phyloP scores from a whole-genome alignment of 1,284 basidiomycete genomes.

The Ganoderma lingzhi region DNA sequence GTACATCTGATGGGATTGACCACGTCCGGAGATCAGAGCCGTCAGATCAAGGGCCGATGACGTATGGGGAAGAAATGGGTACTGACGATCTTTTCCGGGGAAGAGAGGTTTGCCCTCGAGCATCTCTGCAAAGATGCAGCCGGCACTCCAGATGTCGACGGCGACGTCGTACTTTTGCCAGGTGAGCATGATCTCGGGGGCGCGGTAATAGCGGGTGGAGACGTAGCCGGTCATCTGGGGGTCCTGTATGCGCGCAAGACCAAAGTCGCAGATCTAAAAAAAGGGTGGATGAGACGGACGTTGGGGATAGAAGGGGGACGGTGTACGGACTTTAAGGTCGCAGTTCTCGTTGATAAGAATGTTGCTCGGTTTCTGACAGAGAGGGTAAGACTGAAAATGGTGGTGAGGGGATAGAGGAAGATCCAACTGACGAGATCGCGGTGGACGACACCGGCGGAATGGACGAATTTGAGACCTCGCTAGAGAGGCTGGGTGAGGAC shows the following conservation, averaged over 20 bases:
- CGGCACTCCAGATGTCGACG: slow-evolving; percentile 99
- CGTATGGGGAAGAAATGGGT: slow-evolving; percentile 22
- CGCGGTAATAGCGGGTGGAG: slow-evolving; percentile 98
- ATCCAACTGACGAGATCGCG: slow-evolving; percentile 82
- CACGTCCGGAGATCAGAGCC: not conserved
- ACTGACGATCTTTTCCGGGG: slow-evolving; percentile 96
- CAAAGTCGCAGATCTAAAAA: slow-evolving; percentile 95
- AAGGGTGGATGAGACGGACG: not conserved
- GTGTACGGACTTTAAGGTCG: slow-evolving; percentile 79
- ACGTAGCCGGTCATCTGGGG: slow-evolving; percentile 99
- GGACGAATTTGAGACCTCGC: slow-evolving; percentile 99
- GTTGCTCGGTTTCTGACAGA: slow-evolving; percentile 94
- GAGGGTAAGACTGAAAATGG: not conserved
- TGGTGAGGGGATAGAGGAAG: not conserved
- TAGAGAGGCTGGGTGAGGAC: slow-evolving; percentile 40
- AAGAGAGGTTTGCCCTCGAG: slow-evolving; percentile 98
- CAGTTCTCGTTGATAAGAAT: slow-evolving; percentile 99
- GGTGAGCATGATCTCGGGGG: slow-evolving; percentile 99
- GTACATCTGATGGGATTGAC: slow-evolving; percentile 76
- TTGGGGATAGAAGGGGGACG: not conserved
- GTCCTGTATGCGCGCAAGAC: slow-evolving; percentile 95
- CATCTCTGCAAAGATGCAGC: slow-evolving; percentile 99
- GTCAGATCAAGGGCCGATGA: slow-evolving; percentile 20
- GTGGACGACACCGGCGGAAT: slow-evolving; percentile 99
- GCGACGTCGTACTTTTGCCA: slow-evolving; percentile 99